Base-by-base conservation (phyloP, 2,329 filamentous ascomycete genomes). In the Chrysoporthe austroafricana region DNA sequence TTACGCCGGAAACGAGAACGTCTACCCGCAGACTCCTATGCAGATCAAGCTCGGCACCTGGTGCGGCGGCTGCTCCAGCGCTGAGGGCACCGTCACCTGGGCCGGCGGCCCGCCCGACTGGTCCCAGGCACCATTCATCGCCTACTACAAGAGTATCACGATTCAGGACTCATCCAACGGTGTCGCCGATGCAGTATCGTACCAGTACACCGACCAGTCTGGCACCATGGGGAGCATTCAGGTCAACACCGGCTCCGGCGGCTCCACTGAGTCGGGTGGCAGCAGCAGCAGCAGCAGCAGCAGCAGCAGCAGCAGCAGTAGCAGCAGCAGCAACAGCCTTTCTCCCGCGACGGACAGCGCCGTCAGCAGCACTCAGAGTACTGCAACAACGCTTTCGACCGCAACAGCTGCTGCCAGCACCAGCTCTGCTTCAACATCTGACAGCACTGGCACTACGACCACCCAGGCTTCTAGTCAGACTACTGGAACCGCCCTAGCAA, bases 11-110 rank as follows among this genome's bases (percentile, higher is more conserved):
- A 65, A 65, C 43, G 63, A 65, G 56, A 80, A 80, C 9, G 77
- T 81, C 66, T 93, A 85, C 78, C 90, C 90, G 1, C 90, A 92
- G 78, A 90, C 89, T 0, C 90, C 90, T 11, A 90, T 90, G 85
- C 85, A 86, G 66, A 76, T 90, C 73, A 88, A 88, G 80, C 79
- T 91, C 62, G 87, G 88, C 62, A 84, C 84, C 71, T 88, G 85
- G 82, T 78, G 84, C 57, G 84, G 79, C 32, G 85, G 84, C 72
- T 74, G 82, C 73, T 77, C 84, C 71, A 77, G 79, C 66, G 76
- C 81, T 48, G 77, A 83, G n/a, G 89, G 90, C 60, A 90, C 88
- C 34, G 83, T 90, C 67, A 76, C 86, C 65, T 92, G 90, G 90
- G 89, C 90, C 58, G 89, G 90, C 60, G 90, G 90, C 66, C 70